phyloP scores from a whole-genome alignment of 2,329 filamentous ascomycete genomes.

The Colletotrichum viniferum region DNA sequence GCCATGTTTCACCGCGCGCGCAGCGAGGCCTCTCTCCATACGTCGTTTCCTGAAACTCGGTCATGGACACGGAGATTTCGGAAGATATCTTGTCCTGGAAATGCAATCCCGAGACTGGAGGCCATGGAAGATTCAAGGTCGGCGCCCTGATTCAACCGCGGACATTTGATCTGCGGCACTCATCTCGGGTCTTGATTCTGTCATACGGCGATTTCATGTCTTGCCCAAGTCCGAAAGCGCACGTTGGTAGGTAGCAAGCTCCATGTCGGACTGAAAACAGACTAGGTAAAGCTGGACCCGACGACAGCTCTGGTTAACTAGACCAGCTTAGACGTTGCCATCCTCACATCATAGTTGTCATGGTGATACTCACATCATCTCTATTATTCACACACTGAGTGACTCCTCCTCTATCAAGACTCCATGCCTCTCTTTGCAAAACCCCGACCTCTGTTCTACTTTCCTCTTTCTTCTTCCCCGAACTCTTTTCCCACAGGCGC shows the following conservation, averaged over 20 bases:
- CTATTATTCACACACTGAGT: fast-evolving
- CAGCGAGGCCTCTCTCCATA: neutral
- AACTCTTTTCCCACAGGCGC: neutral
- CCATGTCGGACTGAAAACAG: neutral
- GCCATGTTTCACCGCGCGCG: neutral
- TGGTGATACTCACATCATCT: neutral
- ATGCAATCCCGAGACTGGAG: neutral
- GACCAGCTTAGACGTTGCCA: fast-evolving
- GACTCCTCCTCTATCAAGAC: fast-evolving
- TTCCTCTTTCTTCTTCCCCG: neutral
- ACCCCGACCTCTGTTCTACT: neutral
- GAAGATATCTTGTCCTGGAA: neutral
- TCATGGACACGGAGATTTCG: neutral
- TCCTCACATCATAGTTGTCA: neutral
- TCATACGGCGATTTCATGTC: neutral
- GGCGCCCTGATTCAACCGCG: neutral
- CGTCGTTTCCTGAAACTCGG: neutral
- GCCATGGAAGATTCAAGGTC: neutral
- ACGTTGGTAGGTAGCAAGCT: neutral
- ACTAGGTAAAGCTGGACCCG: fast-evolving
- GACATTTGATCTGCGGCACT: neutral
- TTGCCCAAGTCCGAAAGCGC: neutral
- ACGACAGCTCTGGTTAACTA: neutral
- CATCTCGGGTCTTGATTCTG: neutral
- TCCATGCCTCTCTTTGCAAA: neutral